A percentile compares a stretch with the other conserved stretches of the same genome.
These are phyloP conservation scores for Rhinocladiella similis DNA, from an alignment of 2,329 filamentous ascomycete species.

Conservation along the genomic window DNA sequence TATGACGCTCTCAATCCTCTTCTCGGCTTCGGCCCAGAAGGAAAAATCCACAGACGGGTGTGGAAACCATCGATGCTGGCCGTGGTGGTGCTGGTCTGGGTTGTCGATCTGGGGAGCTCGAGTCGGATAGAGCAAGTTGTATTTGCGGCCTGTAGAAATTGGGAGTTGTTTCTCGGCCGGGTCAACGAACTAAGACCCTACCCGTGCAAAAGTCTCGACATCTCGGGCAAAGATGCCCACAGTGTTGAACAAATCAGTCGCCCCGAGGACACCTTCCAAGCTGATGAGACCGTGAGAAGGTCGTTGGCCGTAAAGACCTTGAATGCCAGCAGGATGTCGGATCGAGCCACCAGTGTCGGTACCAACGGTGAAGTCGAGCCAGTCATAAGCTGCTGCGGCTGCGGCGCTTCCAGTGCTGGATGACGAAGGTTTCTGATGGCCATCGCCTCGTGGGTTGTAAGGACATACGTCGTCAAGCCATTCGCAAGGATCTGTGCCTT, in stretches of 20 bases:
- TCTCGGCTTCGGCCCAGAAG: conserved; percentile 29
- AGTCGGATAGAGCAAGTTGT: conserved; percentile 30
- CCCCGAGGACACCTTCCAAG: conserved; percentile 49
- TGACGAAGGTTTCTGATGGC: conserved; percentile 35
- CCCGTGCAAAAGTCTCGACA: conserved; percentile 25
- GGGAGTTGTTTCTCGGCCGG: neutral
- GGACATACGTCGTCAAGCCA: conserved; percentile 40
- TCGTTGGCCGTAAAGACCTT: conserved; percentile 49
- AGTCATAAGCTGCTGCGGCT: conserved; percentile 36
- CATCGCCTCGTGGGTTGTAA: conserved; percentile 41
- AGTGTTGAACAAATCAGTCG: conserved; percentile 34
- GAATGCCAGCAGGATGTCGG: conserved; percentile 45
- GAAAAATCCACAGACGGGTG: conserved; percentile 28
- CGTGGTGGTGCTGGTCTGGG: conserved; percentile 14
- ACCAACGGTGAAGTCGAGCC: conserved; percentile 35
- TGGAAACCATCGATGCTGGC: conserved; percentile 28
- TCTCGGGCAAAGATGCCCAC: conserved; percentile 34
- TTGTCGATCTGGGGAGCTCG: conserved; percentile 26
- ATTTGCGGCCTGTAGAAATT: conserved; percentile 8
- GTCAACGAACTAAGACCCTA: conserved; percentile 19
- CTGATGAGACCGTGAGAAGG: conserved; percentile 48
- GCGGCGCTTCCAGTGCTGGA: conserved; percentile 31
- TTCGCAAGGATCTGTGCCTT: conserved; percentile 22
- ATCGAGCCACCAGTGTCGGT: conserved; percentile 44
- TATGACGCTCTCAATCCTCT: conserved; percentile 30